Base-by-base conservation (phyloP, 176 grass and related monocot genomes). In the Pharus latifolius region DNA sequence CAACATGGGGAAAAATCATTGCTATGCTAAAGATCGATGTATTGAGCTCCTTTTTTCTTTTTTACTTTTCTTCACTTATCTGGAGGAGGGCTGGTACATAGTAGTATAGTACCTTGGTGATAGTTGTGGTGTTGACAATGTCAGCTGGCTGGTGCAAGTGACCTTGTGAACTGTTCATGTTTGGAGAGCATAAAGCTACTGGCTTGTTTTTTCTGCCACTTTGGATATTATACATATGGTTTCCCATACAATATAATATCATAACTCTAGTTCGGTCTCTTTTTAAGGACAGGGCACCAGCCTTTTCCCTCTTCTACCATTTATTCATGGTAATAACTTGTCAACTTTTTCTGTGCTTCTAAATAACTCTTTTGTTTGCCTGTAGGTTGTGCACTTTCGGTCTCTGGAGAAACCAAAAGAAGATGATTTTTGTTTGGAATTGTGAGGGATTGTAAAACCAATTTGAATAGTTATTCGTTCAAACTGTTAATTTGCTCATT, bases 381-480 rank as follows among this genome's bases (percentile, higher is more conserved):
- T 44, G 45, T 67, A 96, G 91, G 79, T 96, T 73, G 92, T 96
- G 43, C 82, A 88, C 75, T 96, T 96, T 65, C 74, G 88, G 28
- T 84, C 60, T 35, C 61, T 91, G 69, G 92, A 96, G 76, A 96
- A 96, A 84, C 84, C 92, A 49, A 91, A 96, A 75, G 92, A 96
- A 49, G 85, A 88, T 57, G 84, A 88, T 70, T 96, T 96, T 78
- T 71, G 56, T 49, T 80, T 96, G 77, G 92, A 96, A 83, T 35
- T 96, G 88, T 96, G 72, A 88, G 88, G 16, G 15, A 74, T 57
- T 53, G 20, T 50, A 29, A 44, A 72, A n/a, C 27, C 31, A 41
- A 20, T 17, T 45, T 33, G 33, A 65, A n/a, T n/a, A n/a, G n/a
- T 74, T 46, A 52, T 77, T 73, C 27, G 10, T 31, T 85, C 20